These are phyloP conservation scores for Ramularia collo-cygni DNA, from an alignment of 2,329 filamentous ascomycete species.

Conservation along the genomic window DNA sequence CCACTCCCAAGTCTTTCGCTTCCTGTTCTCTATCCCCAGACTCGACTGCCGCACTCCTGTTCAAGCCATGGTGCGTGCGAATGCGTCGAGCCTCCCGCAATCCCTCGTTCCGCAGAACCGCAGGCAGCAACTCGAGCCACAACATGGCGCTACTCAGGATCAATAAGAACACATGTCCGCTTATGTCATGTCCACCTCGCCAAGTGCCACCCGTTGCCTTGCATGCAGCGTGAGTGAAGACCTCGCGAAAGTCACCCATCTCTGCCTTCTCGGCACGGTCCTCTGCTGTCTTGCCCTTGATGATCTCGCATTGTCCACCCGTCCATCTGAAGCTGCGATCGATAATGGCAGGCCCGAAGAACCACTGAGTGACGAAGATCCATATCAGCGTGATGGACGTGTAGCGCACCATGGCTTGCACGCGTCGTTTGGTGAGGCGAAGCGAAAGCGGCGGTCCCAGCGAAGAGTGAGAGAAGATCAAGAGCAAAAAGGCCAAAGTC, in stretches of 20 bases:
- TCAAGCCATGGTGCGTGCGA: slow-evolving; percentile 59
- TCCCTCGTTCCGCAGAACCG: slow-evolving; percentile 44
- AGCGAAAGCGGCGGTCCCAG: slow-evolving; percentile 38
- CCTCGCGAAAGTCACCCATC: slow-evolving; percentile 37
- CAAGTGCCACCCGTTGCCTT: slow-evolving; percentile 75
- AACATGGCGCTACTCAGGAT: slow-evolving; percentile 77
- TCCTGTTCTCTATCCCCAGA: slow-evolving; percentile 33
- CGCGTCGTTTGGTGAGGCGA: slow-evolving; percentile 39
- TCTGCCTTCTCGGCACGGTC: slow-evolving; percentile 40
- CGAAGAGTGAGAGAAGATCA: slow-evolving; percentile 62
- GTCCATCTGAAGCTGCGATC: slow-evolving; percentile 85
- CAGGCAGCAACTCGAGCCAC: slow-evolving; percentile 68
- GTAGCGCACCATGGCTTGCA: slow-evolving; percentile 63
- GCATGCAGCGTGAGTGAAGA: slow-evolving; percentile 71
- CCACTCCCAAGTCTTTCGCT: slow-evolving; percentile 36
- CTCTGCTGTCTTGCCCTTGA: slow-evolving; percentile 28
- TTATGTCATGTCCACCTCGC: slow-evolving; percentile 94
- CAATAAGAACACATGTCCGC: slow-evolving; percentile 88
- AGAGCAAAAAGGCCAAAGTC: slow-evolving; percentile 63
- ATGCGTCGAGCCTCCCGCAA: slow-evolving; percentile 57
- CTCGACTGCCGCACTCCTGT: slow-evolving; percentile 40
- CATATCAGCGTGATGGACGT: slow-evolving; percentile 66
- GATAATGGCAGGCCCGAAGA: slow-evolving; percentile 82
- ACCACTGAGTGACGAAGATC: slow-evolving; percentile 92
- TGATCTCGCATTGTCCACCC: slow-evolving; percentile 71